Base-by-base conservation (phyloP, 1,139 yeast species). In the Suhomyces terraborum region DNA sequence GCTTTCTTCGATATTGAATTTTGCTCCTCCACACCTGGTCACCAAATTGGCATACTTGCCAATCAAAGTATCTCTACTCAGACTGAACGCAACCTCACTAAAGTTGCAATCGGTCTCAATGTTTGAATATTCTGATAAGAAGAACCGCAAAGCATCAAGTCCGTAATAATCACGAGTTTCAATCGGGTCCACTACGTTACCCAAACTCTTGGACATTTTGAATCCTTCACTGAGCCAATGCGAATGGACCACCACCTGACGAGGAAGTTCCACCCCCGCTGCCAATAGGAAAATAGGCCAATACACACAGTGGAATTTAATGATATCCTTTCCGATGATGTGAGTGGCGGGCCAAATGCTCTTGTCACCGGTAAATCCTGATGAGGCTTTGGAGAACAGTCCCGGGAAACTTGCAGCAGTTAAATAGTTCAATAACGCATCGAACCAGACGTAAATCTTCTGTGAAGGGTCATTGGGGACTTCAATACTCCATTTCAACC, bases 281-380 rank as follows among this genome's bases (percentile, higher is more conserved):
- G 97, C 98, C 73, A 91, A 67, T 42, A 93, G 67, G 47, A 93
- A 84, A 1, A 91, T 84, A 0, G 98, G 98, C 98, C 98, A 93
- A 58, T 88, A 89, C 13, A 91, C 77, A 53, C 94, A 82, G 57
- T 94, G 98, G 63, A 93, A 93, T 46, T 83, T 79, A 36, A 81
- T 73, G 38, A 93, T 93, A 59, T 93, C 99, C 55, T 93, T 93
- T 1, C 99, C 99, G 26, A 93, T 78, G 1, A 93, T 69, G 60
- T 93, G 98, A 0, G 83, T 80, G 6, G 91, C 79, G 0, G 84
- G 85, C 81, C 83, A 80, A 5, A 59, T 53, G 7, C 45, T 13
- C 8, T 14, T 9, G 10, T 31, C 43, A 2, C 32, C 31, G 8
- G 34, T 17, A 18, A 38, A 42, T 9, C 35, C 35, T 7, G 35